Percentiles rank a stretch among this genome's conserved stretches.
Evolutionary conservation across 2,329 filamentous ascomycete genomes (phyloP).

Genomic region (Bipolaris gigantea): DNA sequence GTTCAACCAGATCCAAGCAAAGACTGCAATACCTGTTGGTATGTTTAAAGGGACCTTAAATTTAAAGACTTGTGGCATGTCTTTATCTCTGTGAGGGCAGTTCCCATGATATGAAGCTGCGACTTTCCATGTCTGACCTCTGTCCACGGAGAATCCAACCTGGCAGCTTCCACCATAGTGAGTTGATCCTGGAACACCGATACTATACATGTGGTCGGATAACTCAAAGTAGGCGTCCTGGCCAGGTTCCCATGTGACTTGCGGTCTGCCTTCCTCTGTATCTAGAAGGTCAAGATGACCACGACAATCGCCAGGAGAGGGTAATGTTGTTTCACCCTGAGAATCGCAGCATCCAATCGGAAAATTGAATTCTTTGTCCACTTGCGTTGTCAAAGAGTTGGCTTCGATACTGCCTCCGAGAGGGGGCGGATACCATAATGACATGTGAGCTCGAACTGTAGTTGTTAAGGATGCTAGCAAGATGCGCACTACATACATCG

Average conservation of each 20-base stretch:
- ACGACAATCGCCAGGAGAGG: conserved; percentile 40
- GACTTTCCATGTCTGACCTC: conserved; percentile 48
- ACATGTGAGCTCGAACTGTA: conserved; percentile 39
- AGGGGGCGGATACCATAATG: conserved; percentile 45
- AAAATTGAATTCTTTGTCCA: conserved; percentile 38
- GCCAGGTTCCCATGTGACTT: conserved; percentile 46
- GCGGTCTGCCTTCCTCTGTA: conserved; percentile 44
- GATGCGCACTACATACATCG: not conserved
- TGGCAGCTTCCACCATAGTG: conserved; percentile 47
- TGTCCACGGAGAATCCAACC: conserved; percentile 47
- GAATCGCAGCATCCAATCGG: conserved; percentile 49
- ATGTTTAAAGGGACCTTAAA: conserved; percentile 49
- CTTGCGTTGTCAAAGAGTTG: conserved; percentile 18
- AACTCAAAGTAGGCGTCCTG: conserved; percentile 41
- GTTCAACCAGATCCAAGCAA: conserved; percentile 53
- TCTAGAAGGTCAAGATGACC: conserved; percentile 47
- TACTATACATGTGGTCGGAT: conserved; percentile 14
- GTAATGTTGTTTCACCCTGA: conserved; percentile 14
- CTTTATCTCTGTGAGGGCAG: conserved; percentile 46
- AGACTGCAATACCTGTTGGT: conserved; percentile 42
- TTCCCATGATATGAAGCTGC: conserved; percentile 49
- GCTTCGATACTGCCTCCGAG: conserved; percentile 49
- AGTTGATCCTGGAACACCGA: conserved; percentile 34
- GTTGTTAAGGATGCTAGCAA: not conserved
- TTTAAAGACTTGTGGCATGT: conserved; percentile 45